Evolutionary conservation across 2,329 filamentous ascomycete species (phyloP).

Genomic region (Fusarium sp.): DNA sequence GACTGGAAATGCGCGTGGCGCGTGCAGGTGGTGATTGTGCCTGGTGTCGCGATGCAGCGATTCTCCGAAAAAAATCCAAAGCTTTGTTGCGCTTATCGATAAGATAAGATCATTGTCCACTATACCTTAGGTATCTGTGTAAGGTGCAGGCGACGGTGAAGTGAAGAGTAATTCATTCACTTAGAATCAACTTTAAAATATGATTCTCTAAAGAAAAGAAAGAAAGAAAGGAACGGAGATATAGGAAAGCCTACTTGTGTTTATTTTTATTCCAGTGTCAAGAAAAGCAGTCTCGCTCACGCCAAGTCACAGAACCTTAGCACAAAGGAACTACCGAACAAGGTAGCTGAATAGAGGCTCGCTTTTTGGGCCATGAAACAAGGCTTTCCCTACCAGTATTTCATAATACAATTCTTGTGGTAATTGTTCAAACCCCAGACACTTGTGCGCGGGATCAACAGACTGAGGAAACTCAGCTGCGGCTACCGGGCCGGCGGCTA

Average conservation of each 20-base stretch:
- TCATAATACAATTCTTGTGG: not conserved
- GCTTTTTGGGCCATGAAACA: not conserved
- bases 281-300: not conserved
- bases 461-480: slow-evolving; percentile 1
- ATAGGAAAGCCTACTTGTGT: not conserved
- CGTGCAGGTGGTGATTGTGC: slow-evolving; percentile 27
- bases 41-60: slow-evolving; percentile 36
- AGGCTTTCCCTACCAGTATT: not conserved
- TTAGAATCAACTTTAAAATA: too few relatives aligned
- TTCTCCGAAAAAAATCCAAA: slow-evolving; percentile 47
- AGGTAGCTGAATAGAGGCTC: not conserved
- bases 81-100: slow-evolving; percentile 44
- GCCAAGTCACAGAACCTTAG: not conserved
- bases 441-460: not conserved
- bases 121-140: too few relatives aligned
- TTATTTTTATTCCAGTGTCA: not conserved
- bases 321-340: not conserved
- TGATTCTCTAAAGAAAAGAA: too few relatives aligned
- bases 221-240: not conserved
- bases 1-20: slow-evolving; percentile 37
- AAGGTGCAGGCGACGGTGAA: not conserved
- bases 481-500: slow-evolving; percentile 36
- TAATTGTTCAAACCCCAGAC: not conserved
- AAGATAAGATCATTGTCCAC: slow-evolving; percentile 29
- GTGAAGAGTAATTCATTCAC: too few relatives aligned